A percentile compares a stretch with the other conserved stretches of the same genome.
These are phyloP conservation scores for Perkinsus marinus DNA, from an alignment of 169 alveolate genomes.

Conservation along the genomic window DNA sequence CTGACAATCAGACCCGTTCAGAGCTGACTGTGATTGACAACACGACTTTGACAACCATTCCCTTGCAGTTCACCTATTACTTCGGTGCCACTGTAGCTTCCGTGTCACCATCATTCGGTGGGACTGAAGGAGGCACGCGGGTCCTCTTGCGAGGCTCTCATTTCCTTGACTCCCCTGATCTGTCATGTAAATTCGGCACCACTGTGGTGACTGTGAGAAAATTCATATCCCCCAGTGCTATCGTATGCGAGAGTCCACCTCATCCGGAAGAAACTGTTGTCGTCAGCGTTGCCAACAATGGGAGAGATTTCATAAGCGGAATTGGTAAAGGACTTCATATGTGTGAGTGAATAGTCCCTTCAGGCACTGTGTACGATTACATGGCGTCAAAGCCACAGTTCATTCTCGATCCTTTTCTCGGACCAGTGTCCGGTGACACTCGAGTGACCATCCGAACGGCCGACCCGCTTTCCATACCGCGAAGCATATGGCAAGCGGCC, in stretches of 20 bases:
- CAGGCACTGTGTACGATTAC: background rate
- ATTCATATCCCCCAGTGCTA: background rate
- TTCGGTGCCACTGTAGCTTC: slow-evolving; percentile 17
- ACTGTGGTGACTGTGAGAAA: background rate
- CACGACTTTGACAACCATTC: background rate
- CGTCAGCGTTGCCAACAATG: slow-evolving; percentile 17
- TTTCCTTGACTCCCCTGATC: slow-evolving; percentile 13
- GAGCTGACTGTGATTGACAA: background rate
- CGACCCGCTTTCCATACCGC: background rate
- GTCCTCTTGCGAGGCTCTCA: slow-evolving; percentile 21
- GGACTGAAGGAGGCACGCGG: slow-evolving; percentile 17
- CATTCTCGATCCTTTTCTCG: slow-evolving; percentile 19
- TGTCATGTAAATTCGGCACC: slow-evolving; percentile 21
- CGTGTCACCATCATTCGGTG: slow-evolving; percentile 20
- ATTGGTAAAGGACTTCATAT: background rate
- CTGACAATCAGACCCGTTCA: background rate
- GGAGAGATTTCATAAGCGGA: slow-evolving; percentile 9
- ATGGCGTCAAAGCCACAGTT: slow-evolving; percentile 3
- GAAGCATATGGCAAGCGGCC: background rate
- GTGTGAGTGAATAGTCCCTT: background rate
- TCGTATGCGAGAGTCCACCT: background rate
- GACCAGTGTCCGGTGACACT: slow-evolving; percentile 22
- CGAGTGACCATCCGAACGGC: background rate
- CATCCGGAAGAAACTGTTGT: background rate
- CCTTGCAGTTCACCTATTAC: slow-evolving; percentile 11